Percentiles rank a stretch among this genome's conserved stretches.
These are phyloP conservation scores for Ceraceosorus guamensis DNA, from an alignment of 1,284 basidiomycete species.

Conservation along the genomic window DNA sequence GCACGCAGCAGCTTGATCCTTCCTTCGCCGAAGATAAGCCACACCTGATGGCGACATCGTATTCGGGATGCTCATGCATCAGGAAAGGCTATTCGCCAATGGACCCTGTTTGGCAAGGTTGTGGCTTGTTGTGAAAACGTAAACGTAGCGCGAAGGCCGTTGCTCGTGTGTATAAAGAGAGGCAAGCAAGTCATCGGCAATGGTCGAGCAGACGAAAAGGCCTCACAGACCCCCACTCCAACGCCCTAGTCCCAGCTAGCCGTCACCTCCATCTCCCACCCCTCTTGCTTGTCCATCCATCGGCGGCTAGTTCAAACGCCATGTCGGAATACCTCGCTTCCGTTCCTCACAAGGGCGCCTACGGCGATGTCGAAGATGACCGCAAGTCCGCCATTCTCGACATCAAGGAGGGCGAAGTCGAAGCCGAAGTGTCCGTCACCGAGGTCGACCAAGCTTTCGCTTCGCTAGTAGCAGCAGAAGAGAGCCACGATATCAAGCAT, in stretches of 20 bases:
- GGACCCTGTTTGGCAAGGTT: too few species aligned
- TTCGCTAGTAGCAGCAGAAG: constrained; percentile 8
- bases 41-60: too few species aligned
- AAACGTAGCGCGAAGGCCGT: too few species aligned
- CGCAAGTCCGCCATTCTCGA: neutral
- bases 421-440: constrained; percentile 4
- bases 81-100: too few species aligned
- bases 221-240: too few species aligned
- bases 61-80: too few species aligned
- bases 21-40: too few species aligned
- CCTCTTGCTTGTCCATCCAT: neutral
- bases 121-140: too few species aligned
- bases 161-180: too few species aligned
- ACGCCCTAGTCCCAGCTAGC: neutral
- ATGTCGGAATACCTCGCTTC: neutral
- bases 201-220: too few species aligned
- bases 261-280: neutral
- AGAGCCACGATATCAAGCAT: constrained; percentile 12
- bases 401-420: neutral
- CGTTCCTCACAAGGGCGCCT: neutral
- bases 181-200: too few species aligned
- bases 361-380: neutral
- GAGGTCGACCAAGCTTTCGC: constrained; percentile 8
- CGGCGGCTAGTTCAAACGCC: neutral
- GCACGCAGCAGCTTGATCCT: too few species aligned